Evolutionary conservation across 129 eudicot genomes (phyloP).

Genomic region (Pseudognaphalium luteoalbum): DNA sequence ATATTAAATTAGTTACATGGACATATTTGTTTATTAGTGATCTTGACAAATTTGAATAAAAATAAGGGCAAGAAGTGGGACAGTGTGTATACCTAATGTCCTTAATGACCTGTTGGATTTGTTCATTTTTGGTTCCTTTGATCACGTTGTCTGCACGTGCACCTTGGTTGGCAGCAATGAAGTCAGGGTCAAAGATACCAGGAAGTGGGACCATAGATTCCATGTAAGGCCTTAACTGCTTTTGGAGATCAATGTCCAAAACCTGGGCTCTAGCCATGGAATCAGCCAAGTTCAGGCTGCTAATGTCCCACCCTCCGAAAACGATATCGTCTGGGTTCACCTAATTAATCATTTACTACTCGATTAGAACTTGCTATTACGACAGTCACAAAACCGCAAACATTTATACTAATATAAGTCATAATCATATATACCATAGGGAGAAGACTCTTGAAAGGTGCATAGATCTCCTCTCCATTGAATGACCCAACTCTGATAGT

Average conservation of each 20-base stretch:
- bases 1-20: neutral
- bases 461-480: slow-evolving; percentile 97
- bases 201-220: slow-evolving; percentile 99
- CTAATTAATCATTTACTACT: slow-evolving; percentile 30
- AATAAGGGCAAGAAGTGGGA: neutral
- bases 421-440: slow-evolving; percentile 64
- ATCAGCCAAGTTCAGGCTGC: slow-evolving; percentile 93
- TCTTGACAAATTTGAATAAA: neutral
- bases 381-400: too few relatives aligned
- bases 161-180: slow-evolving; percentile 97
- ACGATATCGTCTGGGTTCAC: slow-evolving; percentile 94
- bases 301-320: slow-evolving; percentile 98
- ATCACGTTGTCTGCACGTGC: slow-evolving; percentile 85
- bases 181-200: slow-evolving; percentile 92
- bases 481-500: slow-evolving; percentile 91
- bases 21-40: neutral
- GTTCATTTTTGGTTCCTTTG: slow-evolving; percentile 90
- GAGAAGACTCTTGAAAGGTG: slow-evolving; percentile 95
- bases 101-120: slow-evolving; percentile 70
- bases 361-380: neutral
- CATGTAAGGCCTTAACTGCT: slow-evolving; percentile 98
- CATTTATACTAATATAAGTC: neutral
- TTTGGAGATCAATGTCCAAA: slow-evolving; percentile 92
- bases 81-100: slow-evolving; percentile 66
- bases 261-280: slow-evolving; percentile 92